These are phyloP conservation scores for Hypseocharis bilobata DNA, from an alignment of 441 rosid genomes.

Conservation along the genomic window DNA sequence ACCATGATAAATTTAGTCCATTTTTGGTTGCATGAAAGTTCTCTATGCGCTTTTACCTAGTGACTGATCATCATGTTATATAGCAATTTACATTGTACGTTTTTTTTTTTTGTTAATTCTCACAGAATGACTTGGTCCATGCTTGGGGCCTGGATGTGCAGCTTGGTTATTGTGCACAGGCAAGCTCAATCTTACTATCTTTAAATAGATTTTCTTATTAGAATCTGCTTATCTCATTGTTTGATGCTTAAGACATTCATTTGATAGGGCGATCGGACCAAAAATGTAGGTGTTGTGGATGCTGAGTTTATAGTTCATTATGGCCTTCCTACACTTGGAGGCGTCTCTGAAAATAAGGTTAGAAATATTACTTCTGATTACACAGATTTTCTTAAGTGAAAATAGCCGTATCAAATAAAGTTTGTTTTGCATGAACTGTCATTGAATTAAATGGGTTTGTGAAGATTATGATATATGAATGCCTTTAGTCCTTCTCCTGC, in stretches of 20 bases:
- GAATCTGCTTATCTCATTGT: not conserved
- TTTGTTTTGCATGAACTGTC: not conserved
- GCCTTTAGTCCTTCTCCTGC: not conserved
- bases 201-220: not conserved
- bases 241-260: conserved; percentile 2
- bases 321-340: conserved; percentile 63
- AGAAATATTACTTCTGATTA: not conserved
- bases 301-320: conserved; percentile 54
- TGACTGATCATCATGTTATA: no score
- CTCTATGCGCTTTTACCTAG: no score
- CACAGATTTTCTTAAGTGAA: not conserved
- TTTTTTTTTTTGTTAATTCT: not conserved
- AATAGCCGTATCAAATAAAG: not conserved
- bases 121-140: conserved; percentile 60
- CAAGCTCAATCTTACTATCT: conserved; percentile 19
- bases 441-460: not conserved
- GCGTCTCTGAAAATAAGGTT: conserved; percentile 30
- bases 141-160: conserved; percentile 67
- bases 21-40: no score
- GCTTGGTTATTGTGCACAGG: conserved; percentile 66
- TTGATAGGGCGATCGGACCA: conserved; percentile 50
- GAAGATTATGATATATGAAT: not conserved
- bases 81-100: not conserved
- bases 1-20: no score
- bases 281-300: conserved; percentile 56